A percentile compares a stretch with the other conserved stretches of the same genome.
These are phyloP conservation scores for Linanthus parryae DNA, from an alignment of 148 eudicot species.

Conservation along the genomic window DNA sequence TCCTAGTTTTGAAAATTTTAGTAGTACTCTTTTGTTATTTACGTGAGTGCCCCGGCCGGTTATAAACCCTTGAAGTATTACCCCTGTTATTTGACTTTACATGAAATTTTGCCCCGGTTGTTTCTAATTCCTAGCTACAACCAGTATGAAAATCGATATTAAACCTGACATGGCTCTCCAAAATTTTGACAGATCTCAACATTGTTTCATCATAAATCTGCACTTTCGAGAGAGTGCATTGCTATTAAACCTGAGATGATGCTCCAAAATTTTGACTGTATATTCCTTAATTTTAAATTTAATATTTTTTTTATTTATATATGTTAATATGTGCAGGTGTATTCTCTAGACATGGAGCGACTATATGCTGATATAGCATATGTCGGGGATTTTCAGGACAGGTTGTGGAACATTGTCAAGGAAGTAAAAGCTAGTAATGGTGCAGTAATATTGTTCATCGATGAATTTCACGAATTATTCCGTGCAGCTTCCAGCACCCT, in stretches of 20 bases:
- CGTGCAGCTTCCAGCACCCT: constrained; percentile 11
- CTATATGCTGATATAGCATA: constrained; percentile 6
- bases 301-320: no score
- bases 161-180: constrained; percentile 7
- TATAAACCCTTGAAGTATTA: no score
- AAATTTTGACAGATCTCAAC: constrained; percentile 5
- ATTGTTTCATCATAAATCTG: not conserved
- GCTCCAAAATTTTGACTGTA: no score
- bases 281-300: no score
- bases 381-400: constrained; percentile 8
- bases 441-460: constrained; percentile 6
- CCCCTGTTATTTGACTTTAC: no score
- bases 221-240: not conserved
- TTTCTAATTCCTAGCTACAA: no score
- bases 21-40: no score
- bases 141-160: constrained; percentile 8
- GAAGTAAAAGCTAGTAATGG: constrained; percentile 9
- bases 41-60: no score
- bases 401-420: constrained; percentile 8
- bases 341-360: constrained; percentile 13
- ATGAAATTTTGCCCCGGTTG: no score
- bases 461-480: constrained; percentile 10
- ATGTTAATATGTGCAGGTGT: no score
- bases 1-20: no score
- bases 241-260: no score